These are phyloP conservation scores for Homolaphlyctis polyrhiza DNA, from an alignment of 371 early-diverging fungal genomes.

Conservation along the genomic window DNA sequence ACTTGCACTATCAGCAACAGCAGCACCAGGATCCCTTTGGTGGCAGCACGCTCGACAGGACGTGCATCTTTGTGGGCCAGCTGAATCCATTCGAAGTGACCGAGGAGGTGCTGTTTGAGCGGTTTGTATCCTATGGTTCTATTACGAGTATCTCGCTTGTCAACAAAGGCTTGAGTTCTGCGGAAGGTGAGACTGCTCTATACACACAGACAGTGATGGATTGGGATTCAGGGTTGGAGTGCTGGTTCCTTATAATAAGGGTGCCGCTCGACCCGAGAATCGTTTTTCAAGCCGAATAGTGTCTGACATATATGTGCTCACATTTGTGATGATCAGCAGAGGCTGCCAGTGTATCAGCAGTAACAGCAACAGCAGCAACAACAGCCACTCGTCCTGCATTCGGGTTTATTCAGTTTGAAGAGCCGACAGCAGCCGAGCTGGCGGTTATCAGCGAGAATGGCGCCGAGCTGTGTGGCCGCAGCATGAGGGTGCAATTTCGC, in stretches of 20 bases:
- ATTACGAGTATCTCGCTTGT: conserved; percentile 52
- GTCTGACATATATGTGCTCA: too few relatives aligned
- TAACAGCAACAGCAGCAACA: neutral
- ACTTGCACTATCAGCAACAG: too few relatives aligned
- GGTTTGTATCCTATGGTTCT: conserved; percentile 56
- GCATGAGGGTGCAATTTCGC: conserved; percentile 31
- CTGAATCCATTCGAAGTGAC: conserved; percentile 49
- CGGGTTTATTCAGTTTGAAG: conserved; percentile 64
- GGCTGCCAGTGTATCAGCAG: too few relatives aligned
- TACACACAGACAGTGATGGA: too few relatives aligned
- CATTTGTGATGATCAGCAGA: too few relatives aligned
- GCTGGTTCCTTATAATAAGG: too few relatives aligned
- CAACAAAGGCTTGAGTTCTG: conserved; percentile 32
- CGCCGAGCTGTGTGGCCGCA: conserved; percentile 21
- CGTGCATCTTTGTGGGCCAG: conserved; percentile 66
- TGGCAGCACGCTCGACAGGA: conserved; percentile 51
- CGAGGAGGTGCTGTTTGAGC: conserved; percentile 28
- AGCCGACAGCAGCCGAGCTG: conserved; percentile 38
- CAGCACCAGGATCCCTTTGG: conserved; percentile 16
- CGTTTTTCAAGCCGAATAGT: too few relatives aligned
- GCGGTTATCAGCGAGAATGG: conserved; percentile 56
- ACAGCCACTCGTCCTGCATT: conserved; percentile 34
- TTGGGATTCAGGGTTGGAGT: too few relatives aligned
- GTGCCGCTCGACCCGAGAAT: too few relatives aligned
- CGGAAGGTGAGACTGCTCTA: too few relatives aligned